A percentile compares a stretch with the other conserved stretches of the same genome.
Conservation (phyloP, 441 rosid genomes). For the Adansonia grandidieri region DNA sequence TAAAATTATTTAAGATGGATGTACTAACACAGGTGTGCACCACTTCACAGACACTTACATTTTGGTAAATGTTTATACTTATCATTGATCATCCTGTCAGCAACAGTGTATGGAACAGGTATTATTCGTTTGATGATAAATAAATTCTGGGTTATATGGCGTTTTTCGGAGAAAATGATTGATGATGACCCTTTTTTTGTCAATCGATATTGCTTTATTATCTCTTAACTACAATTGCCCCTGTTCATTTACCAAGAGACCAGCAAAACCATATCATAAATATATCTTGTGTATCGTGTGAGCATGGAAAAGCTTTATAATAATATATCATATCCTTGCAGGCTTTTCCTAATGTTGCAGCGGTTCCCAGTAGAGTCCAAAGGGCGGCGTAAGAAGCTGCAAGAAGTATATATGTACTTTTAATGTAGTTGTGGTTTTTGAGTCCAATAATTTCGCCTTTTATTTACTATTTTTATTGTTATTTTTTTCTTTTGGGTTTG, state of each 20-base stretch:
- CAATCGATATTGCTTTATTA: not conserved
- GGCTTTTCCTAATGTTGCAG: conserved; percentile 91
- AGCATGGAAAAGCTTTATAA: not conserved
- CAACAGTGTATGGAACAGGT: not conserved
- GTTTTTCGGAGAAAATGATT: not conserved
- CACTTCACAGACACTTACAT: not conserved
- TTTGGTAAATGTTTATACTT: not conserved
- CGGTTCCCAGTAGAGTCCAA: conserved; percentile 94
- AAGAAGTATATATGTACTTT: conserved; percentile 57
- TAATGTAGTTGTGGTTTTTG: conserved; percentile 5
- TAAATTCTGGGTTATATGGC: not conserved
- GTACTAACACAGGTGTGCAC: not conserved
- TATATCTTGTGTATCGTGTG: not conserved
- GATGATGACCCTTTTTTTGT: not conserved
- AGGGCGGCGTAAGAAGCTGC: conserved; percentile 88
- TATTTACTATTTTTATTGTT: not conserved
- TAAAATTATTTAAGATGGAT: not conserved
- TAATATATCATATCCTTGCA: conserved; percentile 37
- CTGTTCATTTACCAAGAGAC: conserved; percentile 14
- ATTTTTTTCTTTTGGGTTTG: conserved; percentile 23
- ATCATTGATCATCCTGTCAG: not conserved
- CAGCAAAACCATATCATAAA: not conserved
- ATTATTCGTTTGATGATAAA: not conserved
- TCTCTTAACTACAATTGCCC: conserved; percentile 5
- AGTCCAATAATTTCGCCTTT: conserved; percentile 4